These are phyloP conservation scores for Lyophyllum atratum DNA, from an alignment of 768 basidiomycete genomes.

Conservation along the genomic window DNA sequence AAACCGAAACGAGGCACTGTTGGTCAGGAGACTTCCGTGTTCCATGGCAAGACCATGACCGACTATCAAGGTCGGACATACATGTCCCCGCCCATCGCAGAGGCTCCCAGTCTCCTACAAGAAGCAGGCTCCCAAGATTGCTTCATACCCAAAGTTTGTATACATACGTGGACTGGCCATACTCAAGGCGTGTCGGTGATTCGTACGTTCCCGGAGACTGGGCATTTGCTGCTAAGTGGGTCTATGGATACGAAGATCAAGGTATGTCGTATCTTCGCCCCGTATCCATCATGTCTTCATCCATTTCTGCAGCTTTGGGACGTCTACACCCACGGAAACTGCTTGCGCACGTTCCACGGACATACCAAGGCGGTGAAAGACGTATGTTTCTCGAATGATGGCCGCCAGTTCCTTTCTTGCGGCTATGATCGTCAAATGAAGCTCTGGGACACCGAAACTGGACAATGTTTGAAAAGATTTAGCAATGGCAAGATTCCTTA, in stretches of 20 bases:
- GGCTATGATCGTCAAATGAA: slow-evolving; percentile 98
- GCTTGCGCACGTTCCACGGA: slow-evolving; percentile 95
- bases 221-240: slow-evolving; percentile 90
- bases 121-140: slow-evolving; percentile 87
- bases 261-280: slow-evolving; percentile 40
- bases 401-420: slow-evolving; percentile 86
- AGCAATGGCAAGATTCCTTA: slow-evolving; percentile 98
- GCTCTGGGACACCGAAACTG: slow-evolving; percentile 99
- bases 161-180: slow-evolving; percentile 99
- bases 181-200: slow-evolving; percentile 95
- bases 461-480: slow-evolving; percentile 95
- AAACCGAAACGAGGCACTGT: slow-evolving; percentile 77
- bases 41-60: slow-evolving; percentile 95
- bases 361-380: slow-evolving; percentile 98
- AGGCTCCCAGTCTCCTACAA: slow-evolving; percentile 79
- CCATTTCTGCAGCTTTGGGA: slow-evolving; percentile 84
- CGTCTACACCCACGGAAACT: slow-evolving; percentile 94
- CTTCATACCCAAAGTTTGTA: slow-evolving; percentile 93
- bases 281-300: slow-evolving; percentile 2
- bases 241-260: slow-evolving; percentile 99
- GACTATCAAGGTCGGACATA: slow-evolving; percentile 99
- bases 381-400: slow-evolving; percentile 93
- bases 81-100: slow-evolving; percentile 90
- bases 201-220: slow-evolving; percentile 88
- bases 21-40: slow-evolving; percentile 91